Base-by-base conservation (phyloP, 257 asterid species). In the Solanum lycopersicoides region DNA sequence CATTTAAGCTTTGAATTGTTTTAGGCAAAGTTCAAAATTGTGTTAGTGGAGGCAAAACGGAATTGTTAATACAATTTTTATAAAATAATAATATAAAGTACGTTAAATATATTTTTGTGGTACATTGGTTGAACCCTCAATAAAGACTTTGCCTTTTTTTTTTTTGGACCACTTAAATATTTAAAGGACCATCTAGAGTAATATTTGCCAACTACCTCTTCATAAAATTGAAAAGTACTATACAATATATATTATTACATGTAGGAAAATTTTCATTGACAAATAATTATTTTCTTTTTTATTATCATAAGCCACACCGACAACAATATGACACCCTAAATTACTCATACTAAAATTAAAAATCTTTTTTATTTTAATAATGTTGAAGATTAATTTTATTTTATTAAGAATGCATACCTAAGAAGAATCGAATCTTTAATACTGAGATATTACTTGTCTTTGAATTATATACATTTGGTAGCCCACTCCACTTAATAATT, bases 161-260 rank as follows among this genome's bases (percentile, higher is more conserved):
- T 18, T 82, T 16, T 35, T 47, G 73, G 65, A 86, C 86, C 87
- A 73, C 86, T 41, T 89, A 9, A 15, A 80, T 80, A 89, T 68
- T 89, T 72, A 35, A n/a, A 82, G 94, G 93, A 82, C 94, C 92
- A 88, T 83, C 35, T 87, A 32, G 66, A 59, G 86, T 42, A 47
- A 84, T 79, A 75, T 90, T 86, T 87, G 75, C 82, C 92, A 92
- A 87, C 92, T 89, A 88, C 82, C 91, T 44, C 44, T 80, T 72
- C 84, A 80, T 83, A 37, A 91, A 72, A 84, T 76, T 10, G 90
- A 88, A 37, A 88, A 86, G 85, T 63, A 89, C 91, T 15, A 37
- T 60, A 25, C 79, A 12, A 0, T n/a, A 21, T 53, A 53, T 53
- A 16, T 16, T 16, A 53, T 11, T 68, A 91, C 88, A 91, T 89